Base-by-base conservation (phyloP, 2,329 filamentous ascomycete genomes). In the Monosporascus sp. region DNA sequence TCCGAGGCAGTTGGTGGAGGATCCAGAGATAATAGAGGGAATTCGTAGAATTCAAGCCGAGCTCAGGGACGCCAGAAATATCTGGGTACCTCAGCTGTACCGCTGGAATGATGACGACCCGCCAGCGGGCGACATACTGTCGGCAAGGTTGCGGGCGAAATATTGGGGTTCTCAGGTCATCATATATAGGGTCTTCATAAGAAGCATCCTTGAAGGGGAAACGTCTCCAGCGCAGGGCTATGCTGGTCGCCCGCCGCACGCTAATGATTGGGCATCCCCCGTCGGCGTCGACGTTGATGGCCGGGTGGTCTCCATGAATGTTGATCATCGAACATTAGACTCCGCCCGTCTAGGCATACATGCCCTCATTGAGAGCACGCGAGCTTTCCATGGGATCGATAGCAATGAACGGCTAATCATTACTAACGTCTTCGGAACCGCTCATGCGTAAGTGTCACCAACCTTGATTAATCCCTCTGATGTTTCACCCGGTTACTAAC, bases 401-500 rank as follows among this genome's bases (percentile, higher is more conserved):
- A 71, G 74, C n/a, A 72, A 68, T 26, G 74, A 81, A 56, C 82
- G 91, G 31, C 83, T 89, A 8, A 87, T 97, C 50, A 86, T 97
- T 52, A 97, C 93, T n/a, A 97, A 97, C 63, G 86, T 96, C 24
- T 96, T 96, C 71, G 92, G 93, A 50, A 97, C 93, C 19, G 88
- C 91, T 57, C 93, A 97, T 78, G 92, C 93, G 89, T 96, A 88
- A 83, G 90, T 84, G 26, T 20, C 20, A 48, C 48, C 14, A 24
- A 48, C 19, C 22, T 46, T n/a, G 22, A 46, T 51, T 38, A 52
- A 52, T 52, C 22, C 16, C 20, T 35, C 31, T 2, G 1, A 24
- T 41, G 50, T 38, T 40, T 50, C 40, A 20, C 2, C 31, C 37
- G 6, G 7, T 35, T 53, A 58, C 61, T 69, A 63, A 65, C 60